phyloP scores from a whole-genome alignment of 73 alveolate species.

The Paramecium octaurelia region DNA sequence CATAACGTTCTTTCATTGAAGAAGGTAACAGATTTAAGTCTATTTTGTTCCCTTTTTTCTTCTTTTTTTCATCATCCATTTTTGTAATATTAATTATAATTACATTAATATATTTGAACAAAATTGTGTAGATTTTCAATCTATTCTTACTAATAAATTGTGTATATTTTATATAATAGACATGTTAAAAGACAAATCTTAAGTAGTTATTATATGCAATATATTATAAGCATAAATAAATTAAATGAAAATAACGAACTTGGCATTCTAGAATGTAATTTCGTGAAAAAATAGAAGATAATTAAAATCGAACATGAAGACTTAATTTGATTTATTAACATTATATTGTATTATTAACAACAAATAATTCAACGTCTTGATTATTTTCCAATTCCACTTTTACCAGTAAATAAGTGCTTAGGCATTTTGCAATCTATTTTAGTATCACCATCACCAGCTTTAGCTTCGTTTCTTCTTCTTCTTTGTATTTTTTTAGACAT shows the following conservation, averaged over 20 bases:
- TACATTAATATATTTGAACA: not conserved
- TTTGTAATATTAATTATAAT: not conserved
- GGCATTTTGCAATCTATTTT: conserved; percentile 81
- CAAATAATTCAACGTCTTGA: conserved; percentile 87
- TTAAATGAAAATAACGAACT: too few species aligned
- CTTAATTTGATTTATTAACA: not conserved
- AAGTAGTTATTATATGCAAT: not conserved
- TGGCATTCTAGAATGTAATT: too few species aligned
- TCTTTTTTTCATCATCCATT: conserved; percentile 15
- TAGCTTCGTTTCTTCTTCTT: conserved; percentile 85
- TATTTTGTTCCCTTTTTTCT: not conserved
- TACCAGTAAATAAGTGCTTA: conserved; percentile 93
- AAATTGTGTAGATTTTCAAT: not conserved
- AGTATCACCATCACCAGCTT: conserved; percentile 92
- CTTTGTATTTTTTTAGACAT: conserved; percentile 73
- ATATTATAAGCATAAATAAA: too few species aligned
- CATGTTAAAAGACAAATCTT: not conserved
- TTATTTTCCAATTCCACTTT: conserved; percentile 92
- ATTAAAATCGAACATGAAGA: not conserved
- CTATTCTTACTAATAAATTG: not conserved
- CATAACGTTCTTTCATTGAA: conserved; percentile 40
- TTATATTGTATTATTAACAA: not conserved
- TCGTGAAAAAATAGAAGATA: not conserved
- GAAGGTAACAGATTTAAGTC: conserved; percentile 23
- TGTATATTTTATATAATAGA: too few species aligned